A percentile compares a stretch with the other conserved stretches of the same genome.
Evolutionary conservation across 2,329 filamentous ascomycete species (phyloP).

Genomic region (Plenodomus tracheiphilus): DNA sequence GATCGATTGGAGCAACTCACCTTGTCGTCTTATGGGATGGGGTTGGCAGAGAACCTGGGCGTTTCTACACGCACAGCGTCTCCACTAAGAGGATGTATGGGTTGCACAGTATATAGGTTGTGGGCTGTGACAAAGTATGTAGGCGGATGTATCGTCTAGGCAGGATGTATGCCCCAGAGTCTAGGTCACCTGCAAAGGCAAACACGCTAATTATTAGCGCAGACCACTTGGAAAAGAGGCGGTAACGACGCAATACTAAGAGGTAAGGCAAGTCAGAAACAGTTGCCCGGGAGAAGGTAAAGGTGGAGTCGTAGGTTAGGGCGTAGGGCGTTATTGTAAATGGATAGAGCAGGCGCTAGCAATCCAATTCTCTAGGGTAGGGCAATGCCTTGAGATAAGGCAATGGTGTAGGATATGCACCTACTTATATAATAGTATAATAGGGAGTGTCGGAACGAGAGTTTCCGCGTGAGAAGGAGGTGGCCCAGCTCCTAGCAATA

Average conservation of each 20-base stretch:
- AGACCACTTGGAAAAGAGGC: conserved; percentile 1
- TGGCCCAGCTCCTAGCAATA: not conserved
- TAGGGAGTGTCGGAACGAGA: not conserved
- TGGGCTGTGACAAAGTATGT: conserved; percentile 11
- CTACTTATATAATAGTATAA: not conserved
- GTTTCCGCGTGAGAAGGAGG: not conserved
- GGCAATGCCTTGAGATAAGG: not conserved
- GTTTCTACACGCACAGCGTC: conserved; percentile 10
- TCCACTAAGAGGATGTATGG: conserved; percentile 14
- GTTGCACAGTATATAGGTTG: conserved; percentile 10
- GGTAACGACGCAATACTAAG: conserved; percentile 2
- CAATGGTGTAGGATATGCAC: not conserved
- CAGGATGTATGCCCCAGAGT: conserved; percentile 10
- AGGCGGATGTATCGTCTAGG: conserved; percentile 7
- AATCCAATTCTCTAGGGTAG: not conserved
- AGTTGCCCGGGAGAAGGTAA: not conserved
- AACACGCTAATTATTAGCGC: conserved; percentile 13
- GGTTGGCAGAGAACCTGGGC: not conserved
- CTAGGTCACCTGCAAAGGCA: conserved; percentile 15
- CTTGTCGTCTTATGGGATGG: conserved; percentile 11
- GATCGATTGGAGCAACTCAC: too few relatives aligned
- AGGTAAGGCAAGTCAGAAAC: conserved; percentile 5
- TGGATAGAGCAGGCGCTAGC: not conserved
- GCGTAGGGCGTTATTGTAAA: not conserved
- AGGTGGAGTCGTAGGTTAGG: not conserved